phyloP scores from a whole-genome alignment of 305 asterid species.

The Solanum hybrid region DNA sequence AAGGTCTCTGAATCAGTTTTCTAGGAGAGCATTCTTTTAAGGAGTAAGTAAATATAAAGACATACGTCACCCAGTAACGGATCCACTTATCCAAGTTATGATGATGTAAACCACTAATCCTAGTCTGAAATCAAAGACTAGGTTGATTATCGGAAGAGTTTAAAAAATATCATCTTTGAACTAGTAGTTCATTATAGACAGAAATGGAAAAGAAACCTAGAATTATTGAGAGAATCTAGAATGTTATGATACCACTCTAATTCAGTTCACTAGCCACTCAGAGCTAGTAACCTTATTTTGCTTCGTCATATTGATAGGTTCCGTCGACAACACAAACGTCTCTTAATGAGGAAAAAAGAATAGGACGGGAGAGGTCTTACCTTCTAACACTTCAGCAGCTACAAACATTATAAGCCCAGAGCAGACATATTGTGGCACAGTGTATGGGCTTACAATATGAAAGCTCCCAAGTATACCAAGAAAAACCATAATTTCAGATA shows the following conservation, averaged over 20 bases:
- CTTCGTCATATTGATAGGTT: not conserved
- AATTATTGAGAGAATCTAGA: not conserved
- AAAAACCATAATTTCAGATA: constrained; percentile 80
- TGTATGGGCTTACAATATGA: constrained; percentile 48
- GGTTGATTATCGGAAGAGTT: not conserved
- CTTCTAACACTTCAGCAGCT: constrained; percentile 97
- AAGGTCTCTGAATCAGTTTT: not conserved
- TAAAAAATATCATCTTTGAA: not conserved
- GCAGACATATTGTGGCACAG: constrained; percentile 77
- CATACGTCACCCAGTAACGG: not conserved
- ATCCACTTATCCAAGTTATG: not conserved
- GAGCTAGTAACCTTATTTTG: not conserved
- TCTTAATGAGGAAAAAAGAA: not conserved
- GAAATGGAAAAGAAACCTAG: not conserved
- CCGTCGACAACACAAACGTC: not conserved
- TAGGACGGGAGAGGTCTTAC: constrained; percentile 21
- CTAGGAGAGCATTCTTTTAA: not conserved
- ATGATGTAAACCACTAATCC: not conserved
- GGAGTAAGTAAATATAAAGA: not conserved
- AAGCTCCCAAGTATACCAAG: constrained; percentile 84
- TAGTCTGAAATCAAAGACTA: not conserved
- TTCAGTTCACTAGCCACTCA: not conserved
- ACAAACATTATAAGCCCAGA: constrained; percentile 94
- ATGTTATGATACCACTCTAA: not conserved
- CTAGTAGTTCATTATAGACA: not conserved